Conservation (phyloP, 352 stramenopile species). For the Pythium oligandrum region DNA sequence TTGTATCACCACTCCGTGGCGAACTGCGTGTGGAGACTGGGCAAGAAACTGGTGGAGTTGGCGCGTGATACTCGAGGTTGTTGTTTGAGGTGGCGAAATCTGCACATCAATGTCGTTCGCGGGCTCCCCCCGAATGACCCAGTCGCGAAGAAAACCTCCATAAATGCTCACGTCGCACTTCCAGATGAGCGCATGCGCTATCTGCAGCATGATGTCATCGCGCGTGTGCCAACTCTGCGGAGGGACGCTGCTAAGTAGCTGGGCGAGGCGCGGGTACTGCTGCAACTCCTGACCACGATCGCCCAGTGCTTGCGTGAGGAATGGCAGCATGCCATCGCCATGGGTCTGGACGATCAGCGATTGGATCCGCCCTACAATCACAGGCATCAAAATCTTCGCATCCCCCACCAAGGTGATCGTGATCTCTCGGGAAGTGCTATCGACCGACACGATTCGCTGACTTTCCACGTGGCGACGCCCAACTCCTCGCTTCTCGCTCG, state of each 20-base stretch:
- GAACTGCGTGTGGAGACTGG: neutral
- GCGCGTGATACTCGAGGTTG: conserved; percentile 4
- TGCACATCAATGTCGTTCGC: conserved; percentile 24
- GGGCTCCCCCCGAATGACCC: conserved; percentile 17
- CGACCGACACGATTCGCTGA: neutral
- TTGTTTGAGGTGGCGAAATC: conserved; percentile 13
- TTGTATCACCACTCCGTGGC: neutral
- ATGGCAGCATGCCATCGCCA: conserved; percentile 9
- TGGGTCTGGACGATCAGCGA: conserved; percentile 10
- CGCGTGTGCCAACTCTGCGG: conserved; percentile 12
- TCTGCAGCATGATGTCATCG: conserved; percentile 25
- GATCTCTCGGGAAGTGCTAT: conserved; percentile 2
- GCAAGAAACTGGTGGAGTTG: conserved; percentile 4
- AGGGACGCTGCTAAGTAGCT: conserved; percentile 3
- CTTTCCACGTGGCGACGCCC: conserved; percentile 4
- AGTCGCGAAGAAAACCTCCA: conserved; percentile 22
- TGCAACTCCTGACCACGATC: conserved; percentile 20
- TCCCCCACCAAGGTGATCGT: conserved; percentile 14
- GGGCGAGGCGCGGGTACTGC: conserved; percentile 9
- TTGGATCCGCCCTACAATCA: conserved; percentile 18
- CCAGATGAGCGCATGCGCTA: conserved; percentile 18
- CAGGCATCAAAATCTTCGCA: conserved; percentile 16
- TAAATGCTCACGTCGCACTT: conserved; percentile 9
- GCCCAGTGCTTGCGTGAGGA: conserved; percentile 9
- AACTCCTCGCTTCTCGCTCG: conserved; percentile 6